phyloP scores from a whole-genome alignment of 2,329 filamentous ascomycete species.

The Colletotrichum lini region DNA sequence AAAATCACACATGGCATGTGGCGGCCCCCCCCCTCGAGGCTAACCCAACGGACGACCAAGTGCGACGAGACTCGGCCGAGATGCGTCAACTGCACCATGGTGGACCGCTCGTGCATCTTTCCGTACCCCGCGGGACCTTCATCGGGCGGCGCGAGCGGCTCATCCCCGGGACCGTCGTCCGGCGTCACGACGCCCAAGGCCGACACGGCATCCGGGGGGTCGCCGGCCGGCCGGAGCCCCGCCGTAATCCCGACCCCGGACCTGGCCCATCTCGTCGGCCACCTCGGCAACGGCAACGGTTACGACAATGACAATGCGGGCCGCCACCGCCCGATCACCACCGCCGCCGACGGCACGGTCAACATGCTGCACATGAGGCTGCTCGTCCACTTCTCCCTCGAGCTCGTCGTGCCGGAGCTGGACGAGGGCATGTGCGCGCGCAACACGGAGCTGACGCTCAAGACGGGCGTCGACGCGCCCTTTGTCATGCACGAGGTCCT shows the following conservation, averaged over 20 bases:
- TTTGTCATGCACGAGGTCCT: slow-evolving; percentile 55
- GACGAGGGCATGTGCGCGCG: slow-evolving; percentile 43
- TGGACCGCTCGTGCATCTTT: slow-evolving; percentile 48
- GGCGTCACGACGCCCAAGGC: not conserved
- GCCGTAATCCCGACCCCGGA: slow-evolving; percentile 11
- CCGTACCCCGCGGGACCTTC: slow-evolving; percentile 4
- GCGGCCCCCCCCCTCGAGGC: no score
- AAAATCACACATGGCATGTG: no score
- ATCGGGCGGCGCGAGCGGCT: no score
- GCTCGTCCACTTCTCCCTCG: slow-evolving; percentile 4
- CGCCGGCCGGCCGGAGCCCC: not conserved
- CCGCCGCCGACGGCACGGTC: not conserved
- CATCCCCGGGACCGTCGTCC: not conserved
- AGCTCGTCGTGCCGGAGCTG: slow-evolving; percentile 33
- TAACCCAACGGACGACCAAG: slow-evolving; percentile 29
- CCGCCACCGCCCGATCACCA: no score
- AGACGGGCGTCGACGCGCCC: slow-evolving; percentile 47
- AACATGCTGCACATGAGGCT: slow-evolving; percentile 16
- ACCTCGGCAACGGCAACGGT: slow-evolving; percentile 16
- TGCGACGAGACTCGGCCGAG: slow-evolving; percentile 50
- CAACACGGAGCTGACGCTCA: slow-evolving; percentile 46
- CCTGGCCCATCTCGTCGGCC: slow-evolving; percentile 11
- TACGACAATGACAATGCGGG: no score
- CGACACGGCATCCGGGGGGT: slow-evolving; percentile 9
- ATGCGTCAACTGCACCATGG: slow-evolving; percentile 49